These are phyloP conservation scores for Eimeria acervulina DNA, from an alignment of 169 alveolate genomes.

Conservation along the genomic window DNA sequence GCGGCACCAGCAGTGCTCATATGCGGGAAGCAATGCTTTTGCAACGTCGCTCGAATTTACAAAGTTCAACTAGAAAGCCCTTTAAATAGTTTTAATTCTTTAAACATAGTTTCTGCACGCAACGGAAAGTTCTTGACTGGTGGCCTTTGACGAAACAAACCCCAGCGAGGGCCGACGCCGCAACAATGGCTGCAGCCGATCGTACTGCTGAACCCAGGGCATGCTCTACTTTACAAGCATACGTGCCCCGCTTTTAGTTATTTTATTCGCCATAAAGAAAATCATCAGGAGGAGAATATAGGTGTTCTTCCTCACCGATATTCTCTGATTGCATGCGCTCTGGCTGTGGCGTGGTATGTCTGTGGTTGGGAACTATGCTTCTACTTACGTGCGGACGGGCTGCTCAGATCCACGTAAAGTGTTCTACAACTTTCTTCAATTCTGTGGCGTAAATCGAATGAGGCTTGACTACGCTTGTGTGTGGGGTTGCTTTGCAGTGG, in stretches of 20 bases:
- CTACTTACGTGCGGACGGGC: not conserved
- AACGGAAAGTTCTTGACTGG: not conserved
- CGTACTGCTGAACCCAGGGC: not conserved
- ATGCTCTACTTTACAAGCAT: not conserved
- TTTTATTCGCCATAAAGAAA: not conserved
- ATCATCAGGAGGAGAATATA: not conserved
- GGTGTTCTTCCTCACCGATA: not conserved
- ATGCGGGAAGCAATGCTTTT: not conserved
- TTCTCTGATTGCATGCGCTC: not conserved
- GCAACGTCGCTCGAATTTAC: not conserved
- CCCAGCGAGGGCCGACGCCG: not conserved
- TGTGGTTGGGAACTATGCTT: not conserved
- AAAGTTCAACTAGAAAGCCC: not conserved
- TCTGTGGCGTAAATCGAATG: not conserved
- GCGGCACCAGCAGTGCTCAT: not conserved
- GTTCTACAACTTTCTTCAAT: too few species aligned
- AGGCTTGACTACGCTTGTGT: not conserved
- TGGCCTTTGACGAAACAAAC: not conserved
- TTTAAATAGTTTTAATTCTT: not conserved
- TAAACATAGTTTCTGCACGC: not conserved
- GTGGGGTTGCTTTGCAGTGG: not conserved
- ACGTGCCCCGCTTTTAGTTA: not conserved
- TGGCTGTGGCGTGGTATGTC: not conserved
- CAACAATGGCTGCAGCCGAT: conserved; percentile 1
- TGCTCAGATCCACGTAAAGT: not conserved